Conservation (phyloP, 257 asterid species). For the Lantana camara region DNA sequence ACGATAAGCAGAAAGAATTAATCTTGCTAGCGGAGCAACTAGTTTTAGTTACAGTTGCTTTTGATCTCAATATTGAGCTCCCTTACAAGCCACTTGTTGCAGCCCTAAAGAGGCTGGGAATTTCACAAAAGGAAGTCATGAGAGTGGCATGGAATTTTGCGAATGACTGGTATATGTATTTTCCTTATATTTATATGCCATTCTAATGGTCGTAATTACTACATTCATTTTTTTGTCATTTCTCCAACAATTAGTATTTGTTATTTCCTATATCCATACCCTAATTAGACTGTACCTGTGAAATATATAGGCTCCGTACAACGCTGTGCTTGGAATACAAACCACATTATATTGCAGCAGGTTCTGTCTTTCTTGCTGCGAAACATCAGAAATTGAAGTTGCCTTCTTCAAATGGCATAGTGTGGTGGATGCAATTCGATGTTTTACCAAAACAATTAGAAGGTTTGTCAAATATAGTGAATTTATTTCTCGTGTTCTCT, state of each 20-base stretch:
- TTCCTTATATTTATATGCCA: too few species aligned
- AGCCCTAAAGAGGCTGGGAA: slow-evolving; percentile 50
- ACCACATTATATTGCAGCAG: slow-evolving; percentile 64
- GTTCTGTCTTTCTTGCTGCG: slow-evolving; percentile 62
- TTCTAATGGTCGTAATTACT: not conserved
- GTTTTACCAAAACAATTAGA: slow-evolving; percentile 56
- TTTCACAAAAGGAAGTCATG: slow-evolving; percentile 44
- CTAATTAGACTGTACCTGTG: slow-evolving; percentile 13
- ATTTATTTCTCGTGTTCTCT: too few species aligned
- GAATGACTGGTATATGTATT: slow-evolving; percentile 54
- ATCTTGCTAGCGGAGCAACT: slow-evolving; percentile 53
- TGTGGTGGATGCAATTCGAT: slow-evolving; percentile 74
- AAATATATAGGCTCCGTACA: slow-evolving; percentile 49
- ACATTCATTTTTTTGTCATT: not conserved
- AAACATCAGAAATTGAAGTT: slow-evolving; percentile 51
- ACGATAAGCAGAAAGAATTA: slow-evolving; percentile 50
- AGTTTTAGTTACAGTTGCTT: slow-evolving; percentile 53
- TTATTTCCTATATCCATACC: slow-evolving; percentile 10
- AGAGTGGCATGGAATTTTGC: slow-evolving; percentile 71
- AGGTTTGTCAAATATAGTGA: too few species aligned
- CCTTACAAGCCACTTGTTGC: slow-evolving; percentile 66
- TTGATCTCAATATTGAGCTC: slow-evolving; percentile 62
- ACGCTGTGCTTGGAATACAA: slow-evolving; percentile 66
- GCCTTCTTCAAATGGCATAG: slow-evolving; percentile 45
- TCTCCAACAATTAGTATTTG: too few species aligned